Evolutionary conservation across 177 flowering plant species (phyloP).

Genomic region (Telopea speciosissima): DNA sequence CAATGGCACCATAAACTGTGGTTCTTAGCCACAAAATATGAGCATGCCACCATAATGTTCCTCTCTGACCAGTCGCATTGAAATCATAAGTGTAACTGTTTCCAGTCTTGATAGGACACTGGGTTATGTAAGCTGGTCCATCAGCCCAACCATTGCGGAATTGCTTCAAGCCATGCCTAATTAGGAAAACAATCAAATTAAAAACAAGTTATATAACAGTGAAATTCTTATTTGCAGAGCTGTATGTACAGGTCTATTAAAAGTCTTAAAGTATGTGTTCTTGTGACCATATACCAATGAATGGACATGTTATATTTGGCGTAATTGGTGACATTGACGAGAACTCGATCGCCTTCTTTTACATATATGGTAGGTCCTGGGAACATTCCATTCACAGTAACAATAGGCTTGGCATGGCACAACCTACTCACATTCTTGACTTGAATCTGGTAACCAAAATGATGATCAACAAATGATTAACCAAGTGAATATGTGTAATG

Average conservation of each 20-base stretch:
- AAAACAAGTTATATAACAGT: too few species aligned
- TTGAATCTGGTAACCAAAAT: constrained; percentile 18
- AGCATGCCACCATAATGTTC: constrained; percentile 29
- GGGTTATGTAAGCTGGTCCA: constrained; percentile 16
- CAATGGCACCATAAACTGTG: constrained; percentile 29
- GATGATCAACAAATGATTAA: not conserved
- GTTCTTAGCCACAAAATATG: constrained; percentile 28
- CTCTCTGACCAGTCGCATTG: constrained; percentile 14
- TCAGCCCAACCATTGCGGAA: constrained; percentile 30
- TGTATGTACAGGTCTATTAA: too few species aligned
- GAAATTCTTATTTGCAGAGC: too few species aligned
- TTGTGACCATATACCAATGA: constrained; percentile 26
- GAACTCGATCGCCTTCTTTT: constrained; percentile 27
- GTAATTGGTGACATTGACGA: constrained; percentile 25
- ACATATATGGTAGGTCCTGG: constrained; percentile 33
- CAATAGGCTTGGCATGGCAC: constrained; percentile 31
- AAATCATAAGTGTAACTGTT: constrained; percentile 11
- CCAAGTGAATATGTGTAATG: not conserved
- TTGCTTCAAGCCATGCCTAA: constrained; percentile 33
- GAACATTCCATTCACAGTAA: constrained; percentile 29
- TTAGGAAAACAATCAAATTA: not conserved
- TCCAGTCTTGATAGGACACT: constrained; percentile 11
- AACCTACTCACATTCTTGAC: constrained; percentile 29
- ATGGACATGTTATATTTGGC: constrained; percentile 33
- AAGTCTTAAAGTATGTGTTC: too few species aligned